Conservation (phyloP, 805 yeast species). For the Zygosaccharomyces rouxii region DNA sequence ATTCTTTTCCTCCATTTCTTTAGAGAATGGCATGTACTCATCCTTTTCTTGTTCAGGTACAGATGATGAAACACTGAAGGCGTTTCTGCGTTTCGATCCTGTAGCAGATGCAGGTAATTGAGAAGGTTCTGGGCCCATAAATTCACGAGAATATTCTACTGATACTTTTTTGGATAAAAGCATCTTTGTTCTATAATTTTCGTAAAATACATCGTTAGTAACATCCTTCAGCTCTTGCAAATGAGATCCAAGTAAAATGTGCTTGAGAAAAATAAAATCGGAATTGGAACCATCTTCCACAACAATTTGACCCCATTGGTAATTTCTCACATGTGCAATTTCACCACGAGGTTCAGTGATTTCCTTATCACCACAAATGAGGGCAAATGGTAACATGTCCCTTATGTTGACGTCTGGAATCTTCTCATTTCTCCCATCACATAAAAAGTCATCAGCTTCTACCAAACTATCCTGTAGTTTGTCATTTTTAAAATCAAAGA, state of each 20-base stretch:
- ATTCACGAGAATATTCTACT: not conserved
- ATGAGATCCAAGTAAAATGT: conserved; percentile 71
- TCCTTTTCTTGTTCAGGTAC: not conserved
- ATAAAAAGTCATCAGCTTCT: conserved; percentile 30
- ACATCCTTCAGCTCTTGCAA: conserved; percentile 76
- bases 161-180: conserved; percentile 41
- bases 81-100: conserved; percentile 9
- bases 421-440: conserved; percentile 30
- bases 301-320: conserved; percentile 65
- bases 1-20: conserved; percentile 24
- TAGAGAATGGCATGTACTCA: conserved; percentile 1
- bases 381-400: conserved; percentile 56
- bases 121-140: not conserved
- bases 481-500: conserved; percentile 69
- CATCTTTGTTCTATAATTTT: conserved; percentile 69
- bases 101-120: conserved; percentile 2
- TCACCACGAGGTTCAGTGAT: conserved; percentile 27
- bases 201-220: conserved; percentile 73
- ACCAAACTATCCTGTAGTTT: conserved; percentile 30
- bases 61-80: conserved; percentile 6
- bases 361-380: conserved; percentile 52
- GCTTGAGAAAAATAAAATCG: conserved; percentile 68
- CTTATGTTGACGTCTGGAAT: conserved; percentile 35
- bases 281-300: conserved; percentile 55
- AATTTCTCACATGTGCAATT: conserved; percentile 47